These are phyloP conservation scores for Closterium sp. DNA, from an alignment of 139 green algal genomes.

Conservation along the genomic window DNA sequence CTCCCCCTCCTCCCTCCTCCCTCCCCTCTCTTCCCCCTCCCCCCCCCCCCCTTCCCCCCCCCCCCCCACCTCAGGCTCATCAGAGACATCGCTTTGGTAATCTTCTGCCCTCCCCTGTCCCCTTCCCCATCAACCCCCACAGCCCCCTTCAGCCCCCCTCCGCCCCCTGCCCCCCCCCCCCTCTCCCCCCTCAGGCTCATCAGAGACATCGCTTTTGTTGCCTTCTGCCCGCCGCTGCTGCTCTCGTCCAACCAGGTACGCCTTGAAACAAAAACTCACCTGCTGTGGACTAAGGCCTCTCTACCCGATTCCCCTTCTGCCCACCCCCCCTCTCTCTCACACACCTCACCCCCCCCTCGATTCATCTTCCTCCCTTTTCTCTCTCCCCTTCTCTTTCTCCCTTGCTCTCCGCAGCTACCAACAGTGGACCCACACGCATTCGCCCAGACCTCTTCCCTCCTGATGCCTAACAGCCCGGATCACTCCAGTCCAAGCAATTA, in stretches of 20 bases:
- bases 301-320: too few species aligned
- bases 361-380: too few species aligned
- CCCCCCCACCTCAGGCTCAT: background rate
- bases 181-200: background rate
- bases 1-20: background rate
- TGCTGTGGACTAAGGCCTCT: too few species aligned
- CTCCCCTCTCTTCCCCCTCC: background rate
- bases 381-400: background rate
- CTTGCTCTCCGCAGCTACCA: background rate
- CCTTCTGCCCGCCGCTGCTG: constrained; percentile 20
- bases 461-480: background rate
- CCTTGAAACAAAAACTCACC: background rate
- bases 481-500: background rate
- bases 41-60: too few species aligned
- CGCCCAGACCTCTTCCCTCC: background rate
- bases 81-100: too few species aligned
- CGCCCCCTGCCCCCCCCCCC: too few species aligned
- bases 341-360: too few species aligned
- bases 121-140: too few species aligned
- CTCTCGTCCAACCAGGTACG: constrained; percentile 4
- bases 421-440: background rate
- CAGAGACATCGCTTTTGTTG: constrained; percentile 13
- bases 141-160: too few species aligned
- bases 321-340: too few species aligned
- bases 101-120: background rate